Conservation (phyloP, 306 rosid genomes). For the Castanospermum australe region DNA sequence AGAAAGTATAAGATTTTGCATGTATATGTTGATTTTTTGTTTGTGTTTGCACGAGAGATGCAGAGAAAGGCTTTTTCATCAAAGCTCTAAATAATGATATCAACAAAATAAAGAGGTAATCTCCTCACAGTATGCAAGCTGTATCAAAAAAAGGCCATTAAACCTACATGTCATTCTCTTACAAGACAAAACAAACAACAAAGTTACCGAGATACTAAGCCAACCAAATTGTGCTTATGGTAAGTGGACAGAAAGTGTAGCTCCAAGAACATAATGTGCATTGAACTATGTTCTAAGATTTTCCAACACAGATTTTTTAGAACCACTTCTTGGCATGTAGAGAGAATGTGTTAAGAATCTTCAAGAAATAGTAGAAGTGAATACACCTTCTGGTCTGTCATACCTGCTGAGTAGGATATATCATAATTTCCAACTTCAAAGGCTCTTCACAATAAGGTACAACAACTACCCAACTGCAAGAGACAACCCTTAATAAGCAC, state of each 20-base stretch:
- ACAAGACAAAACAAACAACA: background rate
- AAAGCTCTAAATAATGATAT: no score
- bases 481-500: background rate
- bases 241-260: background rate
- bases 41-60: no score
- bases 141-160: background rate
- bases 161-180: background rate
- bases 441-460: background rate
- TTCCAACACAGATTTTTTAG: background rate
- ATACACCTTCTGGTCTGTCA: background rate
- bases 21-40: no score
- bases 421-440: background rate
- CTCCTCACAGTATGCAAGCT: background rate
- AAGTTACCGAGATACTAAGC: background rate
- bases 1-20: no score
- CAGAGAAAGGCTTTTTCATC: no score
- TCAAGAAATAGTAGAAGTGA: background rate
- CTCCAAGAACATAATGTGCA: background rate
- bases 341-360: background rate
- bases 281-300: background rate
- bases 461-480: conserved; percentile 1
- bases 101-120: background rate
- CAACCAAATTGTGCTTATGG: background rate
- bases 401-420: conserved; percentile 3
- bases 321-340: background rate